phyloP scores from a whole-genome alignment of 768 basidiomycete species.

The Lepiota venenata region DNA sequence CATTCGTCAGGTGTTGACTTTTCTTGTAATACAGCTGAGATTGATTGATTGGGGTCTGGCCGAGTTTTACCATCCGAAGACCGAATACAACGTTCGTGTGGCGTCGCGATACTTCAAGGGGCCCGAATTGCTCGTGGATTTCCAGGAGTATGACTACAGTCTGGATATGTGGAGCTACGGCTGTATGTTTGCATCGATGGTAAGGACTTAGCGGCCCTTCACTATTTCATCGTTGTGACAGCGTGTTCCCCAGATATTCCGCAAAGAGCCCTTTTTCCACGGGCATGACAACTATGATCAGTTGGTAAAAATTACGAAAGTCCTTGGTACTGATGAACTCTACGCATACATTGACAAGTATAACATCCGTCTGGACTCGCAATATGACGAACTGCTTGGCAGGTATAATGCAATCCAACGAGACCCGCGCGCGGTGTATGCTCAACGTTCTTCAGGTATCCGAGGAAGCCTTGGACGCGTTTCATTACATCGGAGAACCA shows the following conservation, averaged over 20 bases:
- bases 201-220: slow-evolving; percentile 30
- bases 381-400: slow-evolving; percentile 92
- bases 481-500: slow-evolving; percentile 97
- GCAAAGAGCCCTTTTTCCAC: slow-evolving; percentile 99
- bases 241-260: slow-evolving; percentile 72
- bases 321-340: slow-evolving; percentile 93
- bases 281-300: slow-evolving; percentile 99
- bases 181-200: slow-evolving; percentile 99
- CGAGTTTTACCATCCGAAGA: slow-evolving; percentile 97
- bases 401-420: slow-evolving; percentile 40
- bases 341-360: slow-evolving; percentile 94
- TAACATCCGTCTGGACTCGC: slow-evolving; percentile 92
- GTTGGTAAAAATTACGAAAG: slow-evolving; percentile 96
- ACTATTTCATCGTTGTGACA: slow-evolving; percentile 6
- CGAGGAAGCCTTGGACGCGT: slow-evolving; percentile 91
- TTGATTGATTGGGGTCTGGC: slow-evolving; percentile 99
- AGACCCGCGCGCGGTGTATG: not conserved
- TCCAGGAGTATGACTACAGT: slow-evolving; percentile 98
- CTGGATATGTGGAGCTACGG: slow-evolving; percentile 99
- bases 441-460: slow-evolving; percentile 53
- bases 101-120: slow-evolving; percentile 98
- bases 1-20: slow-evolving; percentile 11
- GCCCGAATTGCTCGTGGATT: slow-evolving; percentile 93
- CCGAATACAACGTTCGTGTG: slow-evolving; percentile 97
- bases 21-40: slow-evolving; percentile 56